Percentiles rank a stretch among this genome's conserved stretches.
phyloP scores from a whole-genome alignment of 176 grass and related monocot genomes.

The Pontederia paniculata region DNA sequence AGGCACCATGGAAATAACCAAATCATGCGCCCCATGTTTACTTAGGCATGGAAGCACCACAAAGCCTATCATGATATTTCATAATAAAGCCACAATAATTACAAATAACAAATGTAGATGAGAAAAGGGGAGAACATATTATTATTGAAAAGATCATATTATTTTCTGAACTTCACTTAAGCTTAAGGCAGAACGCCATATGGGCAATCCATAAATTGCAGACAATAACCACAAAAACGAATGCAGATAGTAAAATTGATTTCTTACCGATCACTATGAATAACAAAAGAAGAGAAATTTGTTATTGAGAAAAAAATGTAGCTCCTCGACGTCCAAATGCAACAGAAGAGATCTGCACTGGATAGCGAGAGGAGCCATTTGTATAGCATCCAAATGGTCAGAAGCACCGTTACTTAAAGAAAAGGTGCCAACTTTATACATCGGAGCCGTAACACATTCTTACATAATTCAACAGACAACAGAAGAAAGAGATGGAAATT shows the following conservation, averaged over 20 bases:
- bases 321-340: conserved; percentile 50
- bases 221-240: too few relatives aligned
- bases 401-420: background rate
- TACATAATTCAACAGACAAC: background rate
- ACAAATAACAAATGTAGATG: too few relatives aligned
- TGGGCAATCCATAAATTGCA: too few relatives aligned
- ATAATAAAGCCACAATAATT: too few relatives aligned
- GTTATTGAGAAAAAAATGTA: too few relatives aligned
- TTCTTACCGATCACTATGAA: too few relatives aligned
- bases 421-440: background rate
- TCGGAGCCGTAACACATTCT: background rate
- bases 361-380: conserved; percentile 62
- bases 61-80: too few relatives aligned
- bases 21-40: background rate
- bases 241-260: too few relatives aligned
- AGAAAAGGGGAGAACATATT: too few relatives aligned
- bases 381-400: background rate
- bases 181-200: background rate
- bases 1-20: background rate
- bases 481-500: background rate
- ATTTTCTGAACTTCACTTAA: background rate
- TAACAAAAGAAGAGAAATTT: too few relatives aligned
- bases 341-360: conserved; percentile 27
- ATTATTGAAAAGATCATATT: too few relatives aligned
- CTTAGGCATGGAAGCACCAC: background rate